Evolutionary conservation across 768 basidiomycete species (phyloP).

Genomic region (Gyrodon lividus): DNA sequence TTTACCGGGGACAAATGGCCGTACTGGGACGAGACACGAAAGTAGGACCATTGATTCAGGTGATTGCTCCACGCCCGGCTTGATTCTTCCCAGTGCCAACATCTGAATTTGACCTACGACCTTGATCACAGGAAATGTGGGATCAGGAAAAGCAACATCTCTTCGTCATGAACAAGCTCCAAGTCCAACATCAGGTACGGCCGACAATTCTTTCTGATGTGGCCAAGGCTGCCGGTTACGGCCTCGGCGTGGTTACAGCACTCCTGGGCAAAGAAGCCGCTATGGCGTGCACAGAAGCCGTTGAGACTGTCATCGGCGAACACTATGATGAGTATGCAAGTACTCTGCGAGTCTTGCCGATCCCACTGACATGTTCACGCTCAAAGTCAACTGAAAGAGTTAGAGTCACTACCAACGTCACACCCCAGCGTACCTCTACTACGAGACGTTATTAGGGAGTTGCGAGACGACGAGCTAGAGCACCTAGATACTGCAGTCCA

Average conservation of each 20-base stretch:
- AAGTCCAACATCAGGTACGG: slow-evolving; percentile 77
- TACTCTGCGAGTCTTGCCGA: neutral
- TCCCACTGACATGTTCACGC: slow-evolving; percentile 6
- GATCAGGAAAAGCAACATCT: slow-evolving; percentile 93
- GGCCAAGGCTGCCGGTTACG: slow-evolving; percentile 85
- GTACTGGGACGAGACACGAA: slow-evolving; percentile 61
- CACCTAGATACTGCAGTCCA: slow-evolving; percentile 91
- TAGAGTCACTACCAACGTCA: slow-evolving; percentile 58
- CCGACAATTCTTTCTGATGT: slow-evolving; percentile 83
- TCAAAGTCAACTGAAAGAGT: slow-evolving; percentile 74
- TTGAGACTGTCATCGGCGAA: slow-evolving; percentile 96
- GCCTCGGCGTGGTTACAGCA: slow-evolving; percentile 81
- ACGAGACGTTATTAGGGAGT: slow-evolving; percentile 71
- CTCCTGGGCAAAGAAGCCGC: slow-evolving; percentile 90
- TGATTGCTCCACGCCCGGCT: slow-evolving; percentile 30
- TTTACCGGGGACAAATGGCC: slow-evolving; percentile 85
- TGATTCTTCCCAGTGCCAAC: neutral
- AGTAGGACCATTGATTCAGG: slow-evolving; percentile 72
- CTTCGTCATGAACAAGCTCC: slow-evolving; percentile 79
- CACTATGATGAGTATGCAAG: slow-evolving; percentile 94
- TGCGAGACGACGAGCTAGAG: slow-evolving; percentile 93
- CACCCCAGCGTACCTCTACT: slow-evolving; percentile 82
- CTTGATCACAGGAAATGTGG: slow-evolving; percentile 85
- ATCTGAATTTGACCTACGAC: slow-evolving; percentile 4
- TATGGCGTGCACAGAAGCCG: slow-evolving; percentile 98